A percentile compares a stretch with the other conserved stretches of the same genome.
Conservation (phyloP, 2,329 filamentous ascomycete genomes). For the Curvularia sp. region DNA sequence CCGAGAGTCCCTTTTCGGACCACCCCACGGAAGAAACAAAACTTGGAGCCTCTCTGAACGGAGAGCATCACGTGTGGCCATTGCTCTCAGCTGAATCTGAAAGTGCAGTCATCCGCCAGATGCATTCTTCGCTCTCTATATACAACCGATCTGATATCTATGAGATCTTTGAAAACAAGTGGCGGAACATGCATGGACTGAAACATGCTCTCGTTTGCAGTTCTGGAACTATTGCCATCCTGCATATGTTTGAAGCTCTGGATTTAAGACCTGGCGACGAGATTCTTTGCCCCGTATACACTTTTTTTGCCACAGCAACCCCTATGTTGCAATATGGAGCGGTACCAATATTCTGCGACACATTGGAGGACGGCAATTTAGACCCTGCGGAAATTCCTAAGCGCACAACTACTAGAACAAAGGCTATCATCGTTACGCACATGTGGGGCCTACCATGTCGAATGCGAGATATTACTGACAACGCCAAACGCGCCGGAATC, state of each 20-base stretch:
- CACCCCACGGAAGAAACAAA: no score
- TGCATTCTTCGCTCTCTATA: neutral
- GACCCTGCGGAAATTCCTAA: neutral
- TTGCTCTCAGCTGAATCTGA: neutral
- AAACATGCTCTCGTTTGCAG: neutral
- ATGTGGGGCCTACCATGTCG: neutral
- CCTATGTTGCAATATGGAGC: neutral
- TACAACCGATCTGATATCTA: neutral
- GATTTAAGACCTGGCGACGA: neutral
- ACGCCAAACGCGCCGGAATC: neutral
- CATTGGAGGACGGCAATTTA: neutral
- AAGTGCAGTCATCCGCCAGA: neutral
- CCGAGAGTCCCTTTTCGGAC: no score
- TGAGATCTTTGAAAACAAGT: neutral
- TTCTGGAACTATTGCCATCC: neutral
- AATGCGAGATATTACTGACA: neutral
- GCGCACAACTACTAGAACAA: neutral
- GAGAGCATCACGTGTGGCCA: neutral
- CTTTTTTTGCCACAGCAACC: neutral
- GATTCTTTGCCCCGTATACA: neutral
- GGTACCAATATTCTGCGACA: neutral
- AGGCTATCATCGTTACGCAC: neutral
- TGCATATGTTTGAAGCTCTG: neutral
- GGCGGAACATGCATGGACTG: neutral
- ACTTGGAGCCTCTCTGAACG: no score